These are phyloP conservation scores for Arabis hirsuta DNA, from an alignment of 345 rosid genomes.

Conservation along the genomic window DNA sequence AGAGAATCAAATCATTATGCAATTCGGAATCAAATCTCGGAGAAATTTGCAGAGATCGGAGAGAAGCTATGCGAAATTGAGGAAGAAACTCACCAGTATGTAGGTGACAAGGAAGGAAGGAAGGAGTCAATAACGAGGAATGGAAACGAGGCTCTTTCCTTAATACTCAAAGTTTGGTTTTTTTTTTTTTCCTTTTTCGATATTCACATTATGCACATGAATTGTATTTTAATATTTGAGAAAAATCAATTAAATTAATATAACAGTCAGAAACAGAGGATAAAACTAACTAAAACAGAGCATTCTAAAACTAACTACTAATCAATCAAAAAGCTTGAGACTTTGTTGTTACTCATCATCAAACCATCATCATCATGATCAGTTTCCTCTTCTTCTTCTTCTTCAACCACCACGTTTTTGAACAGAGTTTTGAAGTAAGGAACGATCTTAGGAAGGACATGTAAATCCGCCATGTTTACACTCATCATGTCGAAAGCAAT, in stretches of 20 bases:
- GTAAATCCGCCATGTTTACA: slow-evolving; percentile 83
- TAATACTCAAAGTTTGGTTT: neutral
- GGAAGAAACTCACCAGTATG: slow-evolving; percentile 37
- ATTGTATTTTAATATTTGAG: slow-evolving; percentile 12
- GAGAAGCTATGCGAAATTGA: slow-evolving; percentile 16
- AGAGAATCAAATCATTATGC: neutral
- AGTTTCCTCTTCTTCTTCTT: slow-evolving; percentile 66
- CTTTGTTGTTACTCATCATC: slow-evolving; percentile 28
- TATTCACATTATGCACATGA: slow-evolving; percentile 32
- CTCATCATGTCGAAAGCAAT: slow-evolving; percentile 95
- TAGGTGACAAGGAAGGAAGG: slow-evolving; percentile 33
- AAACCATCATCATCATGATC: slow-evolving; percentile 46
- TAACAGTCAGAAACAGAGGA: slow-evolving; percentile 15
- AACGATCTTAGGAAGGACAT: slow-evolving; percentile 77
- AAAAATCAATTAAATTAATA: slow-evolving; percentile 30
- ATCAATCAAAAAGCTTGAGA: slow-evolving; percentile 35
- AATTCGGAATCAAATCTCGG: slow-evolving; percentile 3
- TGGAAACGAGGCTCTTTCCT: slow-evolving; percentile 25
- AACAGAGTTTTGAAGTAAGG: slow-evolving; percentile 87
- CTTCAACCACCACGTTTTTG: slow-evolving; percentile 62
- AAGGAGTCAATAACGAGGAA: slow-evolving; percentile 35
- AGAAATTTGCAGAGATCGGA: slow-evolving; percentile 25
- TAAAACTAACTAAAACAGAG: slow-evolving; percentile 16
- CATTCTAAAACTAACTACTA: slow-evolving; percentile 21
- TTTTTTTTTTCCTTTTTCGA: neutral